These are phyloP conservation scores for Gonapodya sp. DNA, from an alignment of 192 early-diverging fungal species.

Conservation along the genomic window DNA sequence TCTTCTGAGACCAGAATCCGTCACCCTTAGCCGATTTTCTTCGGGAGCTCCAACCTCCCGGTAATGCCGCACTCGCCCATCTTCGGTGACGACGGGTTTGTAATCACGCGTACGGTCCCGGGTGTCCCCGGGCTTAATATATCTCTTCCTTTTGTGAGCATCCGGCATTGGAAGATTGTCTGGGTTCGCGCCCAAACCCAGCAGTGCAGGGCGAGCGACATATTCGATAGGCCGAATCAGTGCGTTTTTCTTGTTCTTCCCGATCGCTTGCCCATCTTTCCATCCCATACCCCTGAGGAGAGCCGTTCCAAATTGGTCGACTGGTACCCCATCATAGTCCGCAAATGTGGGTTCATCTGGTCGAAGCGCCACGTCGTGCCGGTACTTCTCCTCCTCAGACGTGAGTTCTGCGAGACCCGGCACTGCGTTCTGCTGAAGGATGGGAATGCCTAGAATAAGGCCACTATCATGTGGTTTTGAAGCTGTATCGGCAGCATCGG, in stretches of 20 bases:
- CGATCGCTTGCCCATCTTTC: slow-evolving; percentile 54
- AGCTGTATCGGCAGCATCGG: slow-evolving; percentile 4
- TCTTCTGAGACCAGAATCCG: background rate
- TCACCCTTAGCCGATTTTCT: background rate
- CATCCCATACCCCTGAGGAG: slow-evolving; percentile 87
- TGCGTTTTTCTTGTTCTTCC: slow-evolving; percentile 29
- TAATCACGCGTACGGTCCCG: background rate
- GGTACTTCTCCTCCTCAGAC: slow-evolving; percentile 48
- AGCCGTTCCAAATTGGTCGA: slow-evolving; percentile 82
- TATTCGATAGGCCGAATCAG: slow-evolving; percentile 10
- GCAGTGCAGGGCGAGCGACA: slow-evolving; percentile 50
- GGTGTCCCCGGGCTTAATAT: background rate
- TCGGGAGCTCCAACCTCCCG: background rate
- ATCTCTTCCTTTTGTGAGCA: slow-evolving; percentile 20
- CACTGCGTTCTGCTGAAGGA: slow-evolving; percentile 33
- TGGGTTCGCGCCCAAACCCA: slow-evolving; percentile 79
- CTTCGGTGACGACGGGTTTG: background rate
- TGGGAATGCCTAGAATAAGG: slow-evolving; percentile 19
- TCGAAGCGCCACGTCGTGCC: slow-evolving; percentile 46
- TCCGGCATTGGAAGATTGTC: slow-evolving; percentile 26
- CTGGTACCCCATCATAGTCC: slow-evolving; percentile 73
- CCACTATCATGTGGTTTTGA: slow-evolving; percentile 3
- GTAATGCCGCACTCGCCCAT: slow-evolving; percentile 2
- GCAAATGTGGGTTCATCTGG: slow-evolving; percentile 58
- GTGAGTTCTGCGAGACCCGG: slow-evolving; percentile 27